Conservation (phyloP, 202 grass and related monocot genomes). For the Carex arenaria region DNA sequence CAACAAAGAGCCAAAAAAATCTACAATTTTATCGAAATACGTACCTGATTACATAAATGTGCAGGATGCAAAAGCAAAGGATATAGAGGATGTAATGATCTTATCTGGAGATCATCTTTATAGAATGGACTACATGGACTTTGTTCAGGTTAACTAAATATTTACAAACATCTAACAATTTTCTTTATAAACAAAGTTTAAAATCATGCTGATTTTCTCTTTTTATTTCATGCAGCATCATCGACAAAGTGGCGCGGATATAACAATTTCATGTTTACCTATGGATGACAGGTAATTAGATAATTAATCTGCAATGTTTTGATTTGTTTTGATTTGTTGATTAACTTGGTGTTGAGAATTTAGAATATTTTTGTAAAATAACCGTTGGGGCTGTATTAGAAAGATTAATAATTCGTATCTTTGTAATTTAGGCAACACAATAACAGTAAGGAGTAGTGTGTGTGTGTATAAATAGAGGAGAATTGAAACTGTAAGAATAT, state of each 20-base stretch:
- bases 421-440: too few species aligned
- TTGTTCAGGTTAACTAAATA: slow-evolving; percentile 60
- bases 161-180: background rate
- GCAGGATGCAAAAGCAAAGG: slow-evolving; percentile 79
- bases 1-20: too few species aligned
- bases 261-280: slow-evolving; percentile 76
- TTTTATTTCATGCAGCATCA: slow-evolving; percentile 52
- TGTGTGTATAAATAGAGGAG: too few species aligned
- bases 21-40: background rate
- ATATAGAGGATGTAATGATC: slow-evolving; percentile 88
- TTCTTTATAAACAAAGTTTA: background rate
- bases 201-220: background rate
- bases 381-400: too few species aligned
- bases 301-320: background rate
- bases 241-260: slow-evolving; percentile 64
- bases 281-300: slow-evolving; percentile 61
- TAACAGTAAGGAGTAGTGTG: too few species aligned
- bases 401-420: too few species aligned
- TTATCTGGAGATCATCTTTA: slow-evolving; percentile 96
- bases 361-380: too few species aligned
- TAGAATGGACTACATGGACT: slow-evolving; percentile 93
- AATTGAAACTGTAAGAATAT: too few species aligned
- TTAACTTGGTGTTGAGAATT: too few species aligned
- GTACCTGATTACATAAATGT: background rate
- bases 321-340: background rate